Conservation (phyloP, 768 basidiomycete genomes). For the Phylloporus arenicola region DNA sequence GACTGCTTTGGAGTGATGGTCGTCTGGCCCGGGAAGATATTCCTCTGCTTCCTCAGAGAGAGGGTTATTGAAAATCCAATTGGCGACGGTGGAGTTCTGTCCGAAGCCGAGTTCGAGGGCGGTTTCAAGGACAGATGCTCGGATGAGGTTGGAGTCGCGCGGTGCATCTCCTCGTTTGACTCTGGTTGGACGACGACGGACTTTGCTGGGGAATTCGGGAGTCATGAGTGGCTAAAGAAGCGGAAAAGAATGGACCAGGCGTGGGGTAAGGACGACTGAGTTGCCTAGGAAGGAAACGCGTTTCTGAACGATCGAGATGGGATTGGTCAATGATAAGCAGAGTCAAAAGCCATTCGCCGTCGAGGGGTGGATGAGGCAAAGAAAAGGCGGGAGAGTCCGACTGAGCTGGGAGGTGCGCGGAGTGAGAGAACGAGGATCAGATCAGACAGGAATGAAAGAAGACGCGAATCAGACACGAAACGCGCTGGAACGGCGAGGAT, state of each 20-base stretch:
- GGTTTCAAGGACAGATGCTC: conserved; percentile 70
- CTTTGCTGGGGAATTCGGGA: conserved; percentile 11
- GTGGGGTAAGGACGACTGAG: conserved; percentile 1
- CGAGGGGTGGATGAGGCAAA: not conserved
- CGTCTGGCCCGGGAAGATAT: conserved; percentile 11
- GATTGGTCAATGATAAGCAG: conserved; percentile 10
- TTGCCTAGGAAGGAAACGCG: conserved; percentile 2
- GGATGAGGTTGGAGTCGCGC: conserved; percentile 54
- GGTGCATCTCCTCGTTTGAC: conserved; percentile 6
- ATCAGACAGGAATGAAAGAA: not conserved
- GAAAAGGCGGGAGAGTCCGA: not conserved
- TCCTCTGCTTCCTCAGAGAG: conserved; percentile 54
- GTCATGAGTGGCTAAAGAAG: conserved; percentile 18
- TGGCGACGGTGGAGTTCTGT: conserved; percentile 51
- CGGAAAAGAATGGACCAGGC: conserved; percentile 13
- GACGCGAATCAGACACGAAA: not conserved
- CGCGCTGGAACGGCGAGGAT: not conserved
- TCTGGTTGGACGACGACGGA: conserved; percentile 28
- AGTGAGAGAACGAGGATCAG: not conserved
- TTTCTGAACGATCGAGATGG: conserved; percentile 11
- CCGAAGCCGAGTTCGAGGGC: conserved; percentile 65
- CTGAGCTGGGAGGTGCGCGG: not conserved
- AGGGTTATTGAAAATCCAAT: conserved; percentile 69
- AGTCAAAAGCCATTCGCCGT: conserved; percentile 23
- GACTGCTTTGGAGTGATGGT: conserved; percentile 1